Conservation (phyloP, 139 green algal species). For the Yamagishiella unicocca region DNA sequence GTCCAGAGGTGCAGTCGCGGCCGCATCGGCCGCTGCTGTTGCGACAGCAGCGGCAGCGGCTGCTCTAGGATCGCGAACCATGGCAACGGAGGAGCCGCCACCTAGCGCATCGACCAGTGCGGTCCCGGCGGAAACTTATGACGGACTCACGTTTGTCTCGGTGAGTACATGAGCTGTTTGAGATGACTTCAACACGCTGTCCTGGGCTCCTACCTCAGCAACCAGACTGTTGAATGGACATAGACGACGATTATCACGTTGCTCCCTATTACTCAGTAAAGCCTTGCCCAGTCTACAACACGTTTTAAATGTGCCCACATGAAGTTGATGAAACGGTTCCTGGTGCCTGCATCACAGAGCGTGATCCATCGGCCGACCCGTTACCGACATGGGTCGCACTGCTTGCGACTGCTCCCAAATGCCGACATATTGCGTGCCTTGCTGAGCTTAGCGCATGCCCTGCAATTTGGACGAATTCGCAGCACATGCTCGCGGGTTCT, state of each 20-base stretch:
- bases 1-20: neutral
- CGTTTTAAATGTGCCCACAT: neutral
- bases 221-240: too few species aligned
- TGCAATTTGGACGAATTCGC: constrained; percentile 25
- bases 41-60: neutral
- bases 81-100: neutral
- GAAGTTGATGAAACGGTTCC: neutral
- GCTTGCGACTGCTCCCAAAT: too few species aligned
- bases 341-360: too few species aligned
- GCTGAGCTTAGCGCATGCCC: too few species aligned
- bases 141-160: constrained; percentile 52
- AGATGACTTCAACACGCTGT: too few species aligned
- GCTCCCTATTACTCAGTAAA: too few species aligned
- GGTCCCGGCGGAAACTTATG: neutral
- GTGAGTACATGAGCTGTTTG: too few species aligned
- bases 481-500: constrained; percentile 93
- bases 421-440: too few species aligned
- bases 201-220: too few species aligned
- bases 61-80: neutral
- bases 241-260: too few species aligned
- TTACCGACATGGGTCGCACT: neutral
- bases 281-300: too few species aligned
- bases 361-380: too few species aligned
- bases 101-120: neutral
- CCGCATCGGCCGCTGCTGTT: neutral